phyloP scores from a whole-genome alignment of 108 stramenopile species.

The Nitzschia inconspicua region DNA sequence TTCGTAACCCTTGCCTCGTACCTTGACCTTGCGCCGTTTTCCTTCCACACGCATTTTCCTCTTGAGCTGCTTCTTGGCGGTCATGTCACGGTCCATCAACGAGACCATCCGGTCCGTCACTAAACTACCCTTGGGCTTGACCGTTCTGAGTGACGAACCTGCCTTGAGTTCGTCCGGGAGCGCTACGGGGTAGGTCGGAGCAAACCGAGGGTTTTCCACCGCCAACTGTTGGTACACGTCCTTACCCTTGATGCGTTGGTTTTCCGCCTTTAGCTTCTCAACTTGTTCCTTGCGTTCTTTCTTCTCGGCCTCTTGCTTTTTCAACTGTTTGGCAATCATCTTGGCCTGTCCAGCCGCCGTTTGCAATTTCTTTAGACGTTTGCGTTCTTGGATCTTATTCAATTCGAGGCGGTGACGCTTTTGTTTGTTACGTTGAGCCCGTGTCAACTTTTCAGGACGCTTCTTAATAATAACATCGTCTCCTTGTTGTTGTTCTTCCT shows the following conservation, averaged over 20 bases:
- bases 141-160: conserved; percentile 57
- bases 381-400: conserved; percentile 41
- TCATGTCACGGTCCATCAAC: conserved; percentile 73
- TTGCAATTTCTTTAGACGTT: conserved; percentile 47
- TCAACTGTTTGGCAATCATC: conserved; percentile 35
- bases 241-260: conserved; percentile 44
- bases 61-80: conserved; percentile 46
- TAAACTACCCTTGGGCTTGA: conserved; percentile 78
- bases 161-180: conserved; percentile 55
- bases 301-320: conserved; percentile 22
- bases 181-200: conserved; percentile 77
- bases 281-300: conserved; percentile 12
- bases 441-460: conserved; percentile 67
- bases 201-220: conserved; percentile 58
- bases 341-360: conserved; percentile 52
- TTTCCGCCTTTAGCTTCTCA: conserved; percentile 20
- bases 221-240: conserved; percentile 42
- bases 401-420: conserved; percentile 59
- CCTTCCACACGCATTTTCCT: conserved; percentile 61
- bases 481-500: conserved; percentile 23
- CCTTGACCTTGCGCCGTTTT: conserved; percentile 53
- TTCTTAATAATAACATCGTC: conserved; percentile 28
- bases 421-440: conserved; percentile 82
- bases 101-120: conserved; percentile 77
- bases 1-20: conserved; percentile 28